Evolutionary conservation across 169 alveolate genomes (phyloP).

Genomic region (Cryptosporidium bovis): DNA sequence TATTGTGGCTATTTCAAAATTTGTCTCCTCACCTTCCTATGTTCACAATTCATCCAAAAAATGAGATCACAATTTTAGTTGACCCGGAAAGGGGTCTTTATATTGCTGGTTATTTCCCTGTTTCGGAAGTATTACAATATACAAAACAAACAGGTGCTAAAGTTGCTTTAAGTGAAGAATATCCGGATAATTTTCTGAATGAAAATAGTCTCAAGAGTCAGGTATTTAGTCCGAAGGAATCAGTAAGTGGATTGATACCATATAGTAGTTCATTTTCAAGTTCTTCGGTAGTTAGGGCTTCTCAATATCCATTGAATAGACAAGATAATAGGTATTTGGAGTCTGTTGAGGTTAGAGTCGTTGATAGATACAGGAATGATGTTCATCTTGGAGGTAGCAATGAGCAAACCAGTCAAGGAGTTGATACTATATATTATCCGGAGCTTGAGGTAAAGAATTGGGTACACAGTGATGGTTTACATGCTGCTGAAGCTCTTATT

Average conservation of each 20-base stretch:
- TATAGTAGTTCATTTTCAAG: conserved; percentile 46
- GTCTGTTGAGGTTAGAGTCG: conserved; percentile 72
- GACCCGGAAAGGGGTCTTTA: conserved; percentile 84
- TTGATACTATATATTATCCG: conserved; percentile 54
- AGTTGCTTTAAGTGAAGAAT: conserved; percentile 50
- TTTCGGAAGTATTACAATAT: conserved; percentile 46
- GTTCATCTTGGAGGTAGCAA: conserved; percentile 67
- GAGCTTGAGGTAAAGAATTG: conserved; percentile 75
- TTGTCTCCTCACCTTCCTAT: conserved; percentile 85
- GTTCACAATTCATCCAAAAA: conserved; percentile 81
- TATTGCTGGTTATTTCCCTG: conserved; percentile 50
- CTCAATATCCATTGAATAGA: conserved; percentile 47
- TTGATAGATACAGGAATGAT: conserved; percentile 66
- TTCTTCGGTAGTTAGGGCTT: conserved; percentile 59
- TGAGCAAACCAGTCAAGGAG: conserved; percentile 43
- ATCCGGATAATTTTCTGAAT: conserved; percentile 20
- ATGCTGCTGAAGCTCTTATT: conserved; percentile 82
- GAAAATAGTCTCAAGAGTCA: conserved; percentile 73
- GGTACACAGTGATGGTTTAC: conserved; percentile 81
- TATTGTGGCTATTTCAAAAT: conserved; percentile 76
- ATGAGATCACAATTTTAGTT: conserved; percentile 82
- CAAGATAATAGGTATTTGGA: conserved; percentile 73
- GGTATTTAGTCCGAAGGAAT: conserved; percentile 75
- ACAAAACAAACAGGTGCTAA: conserved; percentile 55
- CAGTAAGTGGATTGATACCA: conserved; percentile 61